phyloP scores from a whole-genome alignment of 805 yeast species.

The Lachancea dasiensis region DNA sequence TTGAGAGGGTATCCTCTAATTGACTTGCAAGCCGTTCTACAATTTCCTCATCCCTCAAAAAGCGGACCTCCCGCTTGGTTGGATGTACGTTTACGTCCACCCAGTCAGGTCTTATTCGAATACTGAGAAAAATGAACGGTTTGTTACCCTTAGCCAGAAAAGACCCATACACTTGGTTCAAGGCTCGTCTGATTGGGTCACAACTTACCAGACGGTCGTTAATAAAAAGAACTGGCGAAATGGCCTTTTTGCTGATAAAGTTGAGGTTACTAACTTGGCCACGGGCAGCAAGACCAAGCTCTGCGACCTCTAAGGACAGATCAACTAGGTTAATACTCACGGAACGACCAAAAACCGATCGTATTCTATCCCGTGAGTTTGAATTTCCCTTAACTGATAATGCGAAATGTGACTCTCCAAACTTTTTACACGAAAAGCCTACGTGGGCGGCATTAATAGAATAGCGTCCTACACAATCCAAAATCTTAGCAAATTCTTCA shows the following conservation, averaged over 20 bases:
- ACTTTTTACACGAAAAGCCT: constrained; percentile 74
- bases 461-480: constrained; percentile 80
- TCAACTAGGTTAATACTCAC: constrained; percentile 61
- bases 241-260: constrained; percentile 55
- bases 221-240: constrained; percentile 73
- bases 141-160: constrained; percentile 73
- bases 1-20: constrained; percentile 46
- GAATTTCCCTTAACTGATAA: constrained; percentile 51
- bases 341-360: constrained; percentile 63
- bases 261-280: constrained; percentile 73
- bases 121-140: constrained; percentile 70
- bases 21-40: constrained; percentile 49
- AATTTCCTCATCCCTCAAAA: constrained; percentile 81
- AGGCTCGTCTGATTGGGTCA: constrained; percentile 69
- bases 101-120: constrained; percentile 60
- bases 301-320: constrained; percentile 35
- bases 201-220: constrained; percentile 78
- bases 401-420: constrained; percentile 67
- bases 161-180: constrained; percentile 52
- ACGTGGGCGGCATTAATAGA: constrained; percentile 66
- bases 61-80: constrained; percentile 86
- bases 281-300: constrained; percentile 47
- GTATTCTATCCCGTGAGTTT: constrained; percentile 58
- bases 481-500: constrained; percentile 71
- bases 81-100: constrained; percentile 96